Percentiles rank a stretch among this genome's conserved stretches.
Evolutionary conservation across 257 asterid species (phyloP).

Genomic region (Scutellaria minor): DNA sequence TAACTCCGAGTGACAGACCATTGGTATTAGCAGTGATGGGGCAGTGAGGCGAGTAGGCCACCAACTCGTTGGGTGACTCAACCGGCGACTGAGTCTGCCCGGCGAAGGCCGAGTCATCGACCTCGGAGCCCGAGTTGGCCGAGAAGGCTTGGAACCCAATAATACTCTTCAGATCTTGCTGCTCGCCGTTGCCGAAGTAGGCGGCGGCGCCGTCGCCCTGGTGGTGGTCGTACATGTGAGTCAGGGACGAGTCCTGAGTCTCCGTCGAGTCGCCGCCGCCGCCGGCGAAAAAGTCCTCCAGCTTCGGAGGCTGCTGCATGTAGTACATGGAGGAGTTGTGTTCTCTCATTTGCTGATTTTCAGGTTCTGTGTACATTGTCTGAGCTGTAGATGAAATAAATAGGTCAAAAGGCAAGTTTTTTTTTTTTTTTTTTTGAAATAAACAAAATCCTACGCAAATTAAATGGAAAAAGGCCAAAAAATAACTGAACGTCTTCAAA

Average conservation of each 20-base stretch:
- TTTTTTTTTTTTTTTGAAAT: no score
- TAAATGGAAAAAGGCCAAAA: constrained; percentile 35
- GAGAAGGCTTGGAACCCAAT: constrained; percentile 67
- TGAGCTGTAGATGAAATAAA: constrained; percentile 36
- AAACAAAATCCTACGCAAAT: background rate
- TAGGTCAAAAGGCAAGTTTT: background rate
- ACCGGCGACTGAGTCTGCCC: constrained; percentile 58
- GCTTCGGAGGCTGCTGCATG: constrained; percentile 77
- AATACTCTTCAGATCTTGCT: constrained; percentile 65
- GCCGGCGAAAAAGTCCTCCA: constrained; percentile 79
- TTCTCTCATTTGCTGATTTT: constrained; percentile 33
- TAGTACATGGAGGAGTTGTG: constrained; percentile 46
- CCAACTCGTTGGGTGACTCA: constrained; percentile 69
- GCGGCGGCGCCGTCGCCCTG: constrained; percentile 40
- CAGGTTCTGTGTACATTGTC: constrained; percentile 45
- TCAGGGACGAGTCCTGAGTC: constrained; percentile 74
- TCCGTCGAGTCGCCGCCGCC: constrained; percentile 70
- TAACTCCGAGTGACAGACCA: constrained; percentile 56
- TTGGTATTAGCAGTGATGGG: constrained; percentile 35
- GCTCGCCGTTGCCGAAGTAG: constrained; percentile 50
- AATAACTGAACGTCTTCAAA: constrained; percentile 38
- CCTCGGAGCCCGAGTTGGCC: constrained; percentile 81
- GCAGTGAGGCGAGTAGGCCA: constrained; percentile 47
- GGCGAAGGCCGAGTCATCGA: constrained; percentile 73
- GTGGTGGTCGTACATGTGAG: constrained; percentile 71